Evolutionary conservation across 208 protist species (phyloP).

Genomic region (Entamoeba histolytica): DNA sequence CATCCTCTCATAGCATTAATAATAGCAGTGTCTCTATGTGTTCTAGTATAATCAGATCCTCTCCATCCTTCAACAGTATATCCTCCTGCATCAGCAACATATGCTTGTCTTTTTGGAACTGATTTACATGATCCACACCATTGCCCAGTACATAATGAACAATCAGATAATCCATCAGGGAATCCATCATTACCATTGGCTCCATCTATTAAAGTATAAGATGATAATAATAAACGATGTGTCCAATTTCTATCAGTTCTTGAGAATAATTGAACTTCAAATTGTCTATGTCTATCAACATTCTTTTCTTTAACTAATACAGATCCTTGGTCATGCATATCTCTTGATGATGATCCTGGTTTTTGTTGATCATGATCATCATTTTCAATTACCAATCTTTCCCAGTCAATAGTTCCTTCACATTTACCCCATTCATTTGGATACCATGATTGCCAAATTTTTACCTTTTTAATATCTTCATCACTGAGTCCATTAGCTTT

Average conservation of each 20-base stretch:
- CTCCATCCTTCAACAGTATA: constrained; percentile 13
- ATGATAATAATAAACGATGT: neutral
- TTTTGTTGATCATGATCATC: constrained; percentile 43
- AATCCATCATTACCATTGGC: constrained; percentile 28
- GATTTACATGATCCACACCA: constrained; percentile 4
- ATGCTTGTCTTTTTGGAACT: neutral
- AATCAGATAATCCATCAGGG: constrained; percentile 36
- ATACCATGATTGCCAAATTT: constrained; percentile 43
- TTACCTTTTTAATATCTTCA: constrained; percentile 40
- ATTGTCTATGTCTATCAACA: constrained; percentile 26
- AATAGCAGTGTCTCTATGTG: constrained; percentile 39
- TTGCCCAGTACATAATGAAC: constrained; percentile 23
- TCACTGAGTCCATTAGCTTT: constrained; percentile 18
- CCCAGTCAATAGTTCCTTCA: neutral
- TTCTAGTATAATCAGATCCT: constrained; percentile 30
- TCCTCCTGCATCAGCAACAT: constrained; percentile 6
- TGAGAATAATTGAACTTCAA: constrained; percentile 43
- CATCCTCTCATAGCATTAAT: constrained; percentile 40
- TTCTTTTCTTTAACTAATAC: constrained; percentile 35
- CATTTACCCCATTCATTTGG: constrained; percentile 25
- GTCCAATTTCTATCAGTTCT: constrained; percentile 33
- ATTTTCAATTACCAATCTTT: constrained; percentile 39
- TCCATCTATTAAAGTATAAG: constrained; percentile 8
- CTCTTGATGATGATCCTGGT: constrained; percentile 32
- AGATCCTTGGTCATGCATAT: constrained; percentile 39